Percentiles rank a stretch among this genome's conserved stretches.
These are phyloP conservation scores for Kwoniella mangroviensis DNA, from an alignment of 768 basidiomycete species.

Conservation along the genomic window DNA sequence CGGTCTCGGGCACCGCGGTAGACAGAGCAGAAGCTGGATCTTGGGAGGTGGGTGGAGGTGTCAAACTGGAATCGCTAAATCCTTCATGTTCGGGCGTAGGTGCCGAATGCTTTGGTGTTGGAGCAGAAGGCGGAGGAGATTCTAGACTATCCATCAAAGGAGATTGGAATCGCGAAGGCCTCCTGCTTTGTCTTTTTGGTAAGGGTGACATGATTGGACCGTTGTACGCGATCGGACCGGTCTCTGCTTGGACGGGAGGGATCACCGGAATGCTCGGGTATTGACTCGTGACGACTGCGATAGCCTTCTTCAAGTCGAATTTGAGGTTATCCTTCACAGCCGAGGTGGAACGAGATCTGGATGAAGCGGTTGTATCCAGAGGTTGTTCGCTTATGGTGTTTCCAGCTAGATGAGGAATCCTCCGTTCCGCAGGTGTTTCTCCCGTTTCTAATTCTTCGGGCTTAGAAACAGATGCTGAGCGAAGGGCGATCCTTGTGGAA, in stretches of 20 bases:
- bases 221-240: neutral
- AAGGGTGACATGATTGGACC: neutral
- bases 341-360: too few species aligned
- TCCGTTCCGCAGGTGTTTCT: neutral
- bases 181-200: slow-evolving; percentile 3
- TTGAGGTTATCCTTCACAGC: too few species aligned
- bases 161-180: slow-evolving; percentile 3
- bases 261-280: neutral
- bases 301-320: neutral
- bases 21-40: neutral
- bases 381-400: too few species aligned
- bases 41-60: slow-evolving; percentile 12
- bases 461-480: neutral
- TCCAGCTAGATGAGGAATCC: too few species aligned
- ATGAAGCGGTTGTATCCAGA: too few species aligned
- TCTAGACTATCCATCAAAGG: neutral
- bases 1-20: neutral
- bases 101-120: slow-evolving; percentile 5
- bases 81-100: neutral
- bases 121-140: neutral
- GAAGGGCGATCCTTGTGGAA: neutral
- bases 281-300: neutral
- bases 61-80: slow-evolving; percentile 14
- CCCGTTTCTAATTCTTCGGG: too few species aligned
- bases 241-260: neutral